A percentile compares a stretch with the other conserved stretches of the same genome.
phyloP scores from a whole-genome alignment of 1,139 yeast species.

The Geotrichum candidum region DNA sequence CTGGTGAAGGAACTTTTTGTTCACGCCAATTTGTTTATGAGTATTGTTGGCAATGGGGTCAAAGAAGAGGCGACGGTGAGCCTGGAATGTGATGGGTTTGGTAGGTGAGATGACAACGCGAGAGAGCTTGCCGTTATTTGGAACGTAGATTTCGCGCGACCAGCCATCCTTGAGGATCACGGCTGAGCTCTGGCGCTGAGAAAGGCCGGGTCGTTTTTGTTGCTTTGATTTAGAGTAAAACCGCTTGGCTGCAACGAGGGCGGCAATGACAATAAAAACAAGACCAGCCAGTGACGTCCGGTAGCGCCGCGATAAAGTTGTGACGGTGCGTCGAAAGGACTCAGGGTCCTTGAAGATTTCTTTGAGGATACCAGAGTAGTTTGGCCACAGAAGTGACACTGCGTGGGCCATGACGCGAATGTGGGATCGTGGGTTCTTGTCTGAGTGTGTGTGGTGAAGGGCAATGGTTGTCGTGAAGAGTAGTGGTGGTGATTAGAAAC shows the following conservation, averaged over 20 bases:
- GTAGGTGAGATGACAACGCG: constrained; percentile 56
- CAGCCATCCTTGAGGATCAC: constrained; percentile 26
- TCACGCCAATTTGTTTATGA: constrained; percentile 32
- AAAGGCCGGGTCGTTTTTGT: constrained; percentile 12
- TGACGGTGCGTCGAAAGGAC: constrained; percentile 3
- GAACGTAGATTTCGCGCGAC: constrained; percentile 40
- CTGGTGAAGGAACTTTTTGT: constrained; percentile 67
- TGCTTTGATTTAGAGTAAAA: background rate
- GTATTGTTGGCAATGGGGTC: constrained; percentile 42
- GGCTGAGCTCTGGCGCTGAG: constrained; percentile 29
- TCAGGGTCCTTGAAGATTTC: constrained; percentile 14
- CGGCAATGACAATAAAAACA: background rate
- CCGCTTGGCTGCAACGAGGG: background rate
- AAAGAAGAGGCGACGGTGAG: constrained; percentile 59
- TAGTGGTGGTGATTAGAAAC: background rate
- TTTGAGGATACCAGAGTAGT: constrained; percentile 1
- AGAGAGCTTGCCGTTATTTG: constrained; percentile 43
- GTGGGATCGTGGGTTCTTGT: background rate
- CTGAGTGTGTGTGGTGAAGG: background rate
- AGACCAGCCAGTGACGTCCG: constrained; percentile 6
- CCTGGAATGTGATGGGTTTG: constrained; percentile 56
- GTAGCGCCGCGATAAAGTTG: constrained; percentile 6
- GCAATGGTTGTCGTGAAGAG: background rate
- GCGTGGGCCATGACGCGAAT: constrained; percentile 8
- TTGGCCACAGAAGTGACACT: constrained; percentile 5